phyloP scores from a whole-genome alignment of 768 basidiomycete species.

The Gloeopeniophorella convolvens region DNA sequence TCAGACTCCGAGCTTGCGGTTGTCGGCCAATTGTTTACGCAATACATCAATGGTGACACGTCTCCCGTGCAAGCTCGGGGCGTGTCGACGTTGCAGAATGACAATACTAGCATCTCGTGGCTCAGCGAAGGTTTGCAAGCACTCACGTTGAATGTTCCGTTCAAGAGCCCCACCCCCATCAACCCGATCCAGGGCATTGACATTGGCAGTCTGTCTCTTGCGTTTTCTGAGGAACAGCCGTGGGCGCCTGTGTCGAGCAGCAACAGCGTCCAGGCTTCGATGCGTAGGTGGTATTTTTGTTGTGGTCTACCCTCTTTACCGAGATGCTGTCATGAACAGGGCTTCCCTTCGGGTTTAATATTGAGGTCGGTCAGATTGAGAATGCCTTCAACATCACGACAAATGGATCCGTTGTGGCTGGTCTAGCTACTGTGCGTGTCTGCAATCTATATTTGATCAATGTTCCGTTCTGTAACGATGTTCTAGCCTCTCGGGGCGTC shows the following conservation, averaged over 20 bases:
- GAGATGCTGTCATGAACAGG: constrained; percentile 31
- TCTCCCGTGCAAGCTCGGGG: constrained; percentile 58
- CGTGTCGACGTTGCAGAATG: constrained; percentile 47
- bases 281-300: constrained; percentile 38
- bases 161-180: constrained; percentile 45
- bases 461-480: background rate
- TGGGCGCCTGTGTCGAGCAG: constrained; percentile 56
- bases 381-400: constrained; percentile 59
- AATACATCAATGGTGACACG: constrained; percentile 58
- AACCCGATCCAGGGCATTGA: constrained; percentile 58
- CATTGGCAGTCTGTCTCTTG: constrained; percentile 53
- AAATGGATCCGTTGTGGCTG: constrained; percentile 46
- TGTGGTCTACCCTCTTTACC: background rate
- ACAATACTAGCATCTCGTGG: constrained; percentile 58
- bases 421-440: constrained; percentile 46
- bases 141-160: constrained; percentile 56
- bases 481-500: constrained; percentile 55
- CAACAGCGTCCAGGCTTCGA: constrained; percentile 49
- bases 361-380: constrained; percentile 53
- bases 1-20: constrained; percentile 35
- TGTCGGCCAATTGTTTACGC: constrained; percentile 62
- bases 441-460: background rate
- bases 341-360: constrained; percentile 64
- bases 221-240: constrained; percentile 45
- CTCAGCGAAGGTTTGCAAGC: constrained; percentile 53